phyloP scores from a whole-genome alignment of 192 early-diverging fungal genomes.

The Allomyces javanicus region DNA sequence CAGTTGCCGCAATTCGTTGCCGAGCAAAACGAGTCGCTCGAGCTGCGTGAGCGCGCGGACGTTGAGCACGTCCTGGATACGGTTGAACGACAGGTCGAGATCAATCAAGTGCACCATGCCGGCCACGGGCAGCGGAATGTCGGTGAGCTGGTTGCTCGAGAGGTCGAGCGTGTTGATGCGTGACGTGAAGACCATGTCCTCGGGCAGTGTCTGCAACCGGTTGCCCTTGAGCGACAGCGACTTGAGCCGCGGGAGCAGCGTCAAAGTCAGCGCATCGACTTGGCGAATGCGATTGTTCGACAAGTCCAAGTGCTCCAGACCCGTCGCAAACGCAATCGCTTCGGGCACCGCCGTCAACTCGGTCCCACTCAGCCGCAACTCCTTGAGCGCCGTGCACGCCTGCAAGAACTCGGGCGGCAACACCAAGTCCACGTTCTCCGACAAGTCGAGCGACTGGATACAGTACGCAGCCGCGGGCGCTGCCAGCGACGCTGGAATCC shows the following conservation, averaged over 20 bases:
- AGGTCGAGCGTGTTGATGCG: conserved; percentile 45
- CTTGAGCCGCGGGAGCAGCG: conserved; percentile 27
- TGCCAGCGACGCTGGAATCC: conserved; percentile 59
- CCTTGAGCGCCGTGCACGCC: conserved; percentile 40
- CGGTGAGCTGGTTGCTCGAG: conserved; percentile 57
- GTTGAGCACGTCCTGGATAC: conserved; percentile 52
- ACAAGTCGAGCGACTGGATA: conserved; percentile 60
- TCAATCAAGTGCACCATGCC: conserved; percentile 34
- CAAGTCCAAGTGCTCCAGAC: conserved; percentile 52
- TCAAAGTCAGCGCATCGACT: conserved; percentile 47
- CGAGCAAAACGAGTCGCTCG: conserved; percentile 39
- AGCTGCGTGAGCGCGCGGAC: conserved; percentile 43
- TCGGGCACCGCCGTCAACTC: conserved; percentile 45
- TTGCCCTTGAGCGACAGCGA: conserved; percentile 54
- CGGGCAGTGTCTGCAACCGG: conserved; percentile 45
- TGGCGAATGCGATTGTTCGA: conserved; percentile 50
- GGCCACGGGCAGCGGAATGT: conserved; percentile 45
- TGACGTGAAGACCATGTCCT: conserved; percentile 31
- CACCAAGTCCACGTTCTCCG: conserved; percentile 58
- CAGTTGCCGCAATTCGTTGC: conserved; percentile 55
- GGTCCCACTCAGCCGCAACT: conserved; percentile 49
- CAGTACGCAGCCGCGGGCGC: conserved; percentile 32
- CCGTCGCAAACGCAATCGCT: conserved; percentile 39
- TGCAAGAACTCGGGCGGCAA: conserved; percentile 67
- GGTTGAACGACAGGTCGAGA: conserved; percentile 66